Evolutionary conservation across 2,329 filamentous ascomycete genomes (phyloP), one percentile per base, ranked within the genome.

Genomic region (Penicillium sp.): DNA sequence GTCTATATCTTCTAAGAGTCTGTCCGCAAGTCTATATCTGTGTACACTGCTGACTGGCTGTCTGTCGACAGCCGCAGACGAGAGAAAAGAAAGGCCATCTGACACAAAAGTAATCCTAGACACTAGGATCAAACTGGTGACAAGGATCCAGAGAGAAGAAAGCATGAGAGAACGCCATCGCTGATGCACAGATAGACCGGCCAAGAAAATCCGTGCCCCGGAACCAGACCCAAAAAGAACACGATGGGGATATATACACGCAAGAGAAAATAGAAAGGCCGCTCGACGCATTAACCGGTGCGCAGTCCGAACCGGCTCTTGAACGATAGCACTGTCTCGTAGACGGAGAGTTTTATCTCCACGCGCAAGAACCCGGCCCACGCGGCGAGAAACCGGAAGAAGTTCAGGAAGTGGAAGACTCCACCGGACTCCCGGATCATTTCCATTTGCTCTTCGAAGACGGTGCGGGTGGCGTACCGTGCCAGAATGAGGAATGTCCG

Each of bases 401-500:
- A 57, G 47, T 80, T 82, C 7, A 54, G 73, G 6, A 80, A n/a
- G n/a, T n/a, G n/a, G n/a, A n/a, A 52, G 1, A 79, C 41, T 40
- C 74, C 76, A 3, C 75, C 75, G 2, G 56, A 57, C 27, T 78
- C 64, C 3, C 62, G 54, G 35, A 75, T 67, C 11, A 48, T 43
- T 39, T 83, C 79, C 43, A 80, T 62, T 44, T 78, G 68, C 57
- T 83, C 80, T 43, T 81, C 73, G 54, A 79, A 82, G 10, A 84
- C 79, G 7, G 76, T 77, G 29, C 77, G 70, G 11, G 78, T 78
- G 13, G 80, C 80, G 56, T 83, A 83, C 23, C 75, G 73, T 4
- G 80, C 80, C 17, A 84, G 74, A 43, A 84, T 83, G 47, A 84
- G 68, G 58, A 84, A 83, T 3, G 76, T 78, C 23, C 79, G 71